Percentiles rank a stretch among this genome's conserved stretches.
Conservation (phyloP, 2,329 filamentous ascomycete species). For the Aspergillus hiratsukae region DNA sequence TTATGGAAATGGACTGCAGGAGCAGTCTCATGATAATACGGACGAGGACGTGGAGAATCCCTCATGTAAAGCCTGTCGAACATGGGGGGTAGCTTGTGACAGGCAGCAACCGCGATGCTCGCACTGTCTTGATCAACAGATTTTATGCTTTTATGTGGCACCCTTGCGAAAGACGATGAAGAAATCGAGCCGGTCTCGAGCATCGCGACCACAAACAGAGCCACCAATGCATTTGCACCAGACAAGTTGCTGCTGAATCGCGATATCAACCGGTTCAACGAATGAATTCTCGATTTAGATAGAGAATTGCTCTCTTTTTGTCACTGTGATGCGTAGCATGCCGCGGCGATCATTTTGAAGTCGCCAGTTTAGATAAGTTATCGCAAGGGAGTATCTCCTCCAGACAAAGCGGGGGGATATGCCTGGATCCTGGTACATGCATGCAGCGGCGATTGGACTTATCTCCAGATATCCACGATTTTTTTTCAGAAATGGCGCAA, state of each 20-base stretch:
- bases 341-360: not conserved
- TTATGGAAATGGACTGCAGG: not conserved
- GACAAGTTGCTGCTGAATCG: not conserved
- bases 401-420: not conserved
- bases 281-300: not conserved
- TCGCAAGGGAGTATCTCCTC: not conserved
- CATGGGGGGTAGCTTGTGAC: conserved; percentile 25
- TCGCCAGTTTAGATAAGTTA: not conserved
- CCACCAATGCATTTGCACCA: not conserved
- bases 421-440: not conserved
- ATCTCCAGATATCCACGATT: not conserved
- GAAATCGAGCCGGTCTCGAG: conserved; percentile 10
- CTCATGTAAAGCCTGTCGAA: conserved; percentile 27
- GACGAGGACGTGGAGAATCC: not conserved
- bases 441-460: not conserved
- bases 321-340: not conserved
- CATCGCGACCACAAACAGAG: not conserved
- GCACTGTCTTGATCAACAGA: conserved; percentile 29
- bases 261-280: not conserved
- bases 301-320: not conserved
- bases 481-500: not conserved
- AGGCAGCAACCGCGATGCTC: conserved; percentile 26
- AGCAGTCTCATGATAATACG: not conserved
- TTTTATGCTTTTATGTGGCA: conserved; percentile 32
- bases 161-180: conserved; percentile 17